Base-by-base conservation (phyloP, 495 filamentous ascomycete genomes). In the Trichoderma orchidacearum region DNA sequence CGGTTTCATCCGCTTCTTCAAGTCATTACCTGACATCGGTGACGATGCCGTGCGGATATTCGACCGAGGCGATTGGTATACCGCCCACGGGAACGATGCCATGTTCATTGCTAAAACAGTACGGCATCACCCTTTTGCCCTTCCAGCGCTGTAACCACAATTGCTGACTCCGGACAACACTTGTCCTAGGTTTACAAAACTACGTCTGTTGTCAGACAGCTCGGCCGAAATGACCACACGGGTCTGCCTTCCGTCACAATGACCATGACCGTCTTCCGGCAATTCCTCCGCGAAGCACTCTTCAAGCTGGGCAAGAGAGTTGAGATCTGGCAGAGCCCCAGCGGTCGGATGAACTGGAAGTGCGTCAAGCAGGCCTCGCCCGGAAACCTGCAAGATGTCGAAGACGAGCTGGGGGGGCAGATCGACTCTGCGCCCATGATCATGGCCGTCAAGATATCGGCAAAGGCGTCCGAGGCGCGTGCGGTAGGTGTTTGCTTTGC, bases 401-500 rank as follows among this genome's bases (percentile, higher is more conserved):
- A 98, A 68, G 94, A 98, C 30, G 93, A 98, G 58, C 81, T 98
- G 4, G 93, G 92, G 6, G 85, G 85, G 9, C 83, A 90, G 55
- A 80, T 91, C 61, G 92, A 95, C 41, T 83, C 86, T 2, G 88
- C 93, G 3, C 93, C 93, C 23, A 91, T 96, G 56, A 96, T 98
- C 35, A 70, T 98, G 5, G 87, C 93, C 3, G 89, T 98, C 63
- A 97, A 95, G 71, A 85, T 97, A 32, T 85, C 86, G 0, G 84
- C 88, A 2, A 91, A 86, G 64, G 91, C 90, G 2, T 79, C 83
- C 0, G 90, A 96, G 68, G 89, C 86, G 2, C 76, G 94, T 51
- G 86, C 79, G 56, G 89, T 98, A 2, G 93, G 93, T 12, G 91
- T 97, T 25, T 96, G 93, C 70, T 99, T 99, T 72, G 93, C 94